phyloP scores from a whole-genome alignment of 176 grass and related monocot species.

The Lolium perenne region DNA sequence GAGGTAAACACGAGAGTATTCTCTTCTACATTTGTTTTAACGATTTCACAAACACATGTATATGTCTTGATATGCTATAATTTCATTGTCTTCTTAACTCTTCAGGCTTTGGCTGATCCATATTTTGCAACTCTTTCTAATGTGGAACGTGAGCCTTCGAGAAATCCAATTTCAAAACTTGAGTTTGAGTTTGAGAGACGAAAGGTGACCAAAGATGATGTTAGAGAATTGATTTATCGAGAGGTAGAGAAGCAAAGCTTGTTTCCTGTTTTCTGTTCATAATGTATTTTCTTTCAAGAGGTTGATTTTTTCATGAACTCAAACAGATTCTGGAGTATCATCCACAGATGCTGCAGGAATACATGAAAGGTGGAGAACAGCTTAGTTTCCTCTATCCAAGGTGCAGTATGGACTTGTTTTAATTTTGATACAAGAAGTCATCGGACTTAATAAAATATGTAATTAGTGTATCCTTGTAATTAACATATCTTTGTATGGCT shows the following conservation, averaged over 20 bases:
- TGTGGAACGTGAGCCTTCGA: slow-evolving; percentile 84
- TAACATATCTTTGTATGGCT: slow-evolving; percentile 1
- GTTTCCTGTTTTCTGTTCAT: slow-evolving; percentile 26
- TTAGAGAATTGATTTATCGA: slow-evolving; percentile 93
- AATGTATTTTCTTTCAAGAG: slow-evolving; percentile 10
- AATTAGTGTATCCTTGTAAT: not conserved
- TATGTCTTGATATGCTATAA: slow-evolving; percentile 35
- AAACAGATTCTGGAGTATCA: slow-evolving; percentile 98
- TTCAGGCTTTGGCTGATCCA: slow-evolving; percentile 90
- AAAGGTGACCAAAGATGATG: slow-evolving; percentile 94
- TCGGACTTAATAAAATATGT: not conserved
- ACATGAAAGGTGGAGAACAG: slow-evolving; percentile 82
- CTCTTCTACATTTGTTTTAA: slow-evolving; percentile 3
- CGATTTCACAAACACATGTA: slow-evolving; percentile 13
- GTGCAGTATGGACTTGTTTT: slow-evolving; percentile 34
- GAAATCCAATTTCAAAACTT: slow-evolving; percentile 89
- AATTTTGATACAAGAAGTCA: not conserved
- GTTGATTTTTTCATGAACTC: slow-evolving; percentile 44
- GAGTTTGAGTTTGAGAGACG: slow-evolving; percentile 97
- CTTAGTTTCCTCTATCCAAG: slow-evolving; percentile 98
- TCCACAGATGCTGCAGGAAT: slow-evolving; percentile 90
- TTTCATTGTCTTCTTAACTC: not conserved
- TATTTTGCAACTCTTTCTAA: slow-evolving; percentile 81
- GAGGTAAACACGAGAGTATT: slow-evolving; percentile 50
- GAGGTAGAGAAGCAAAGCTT: slow-evolving; percentile 62